Conservation (phyloP, 129 eudicot species). For the Smallanthus sonchifolius region DNA sequence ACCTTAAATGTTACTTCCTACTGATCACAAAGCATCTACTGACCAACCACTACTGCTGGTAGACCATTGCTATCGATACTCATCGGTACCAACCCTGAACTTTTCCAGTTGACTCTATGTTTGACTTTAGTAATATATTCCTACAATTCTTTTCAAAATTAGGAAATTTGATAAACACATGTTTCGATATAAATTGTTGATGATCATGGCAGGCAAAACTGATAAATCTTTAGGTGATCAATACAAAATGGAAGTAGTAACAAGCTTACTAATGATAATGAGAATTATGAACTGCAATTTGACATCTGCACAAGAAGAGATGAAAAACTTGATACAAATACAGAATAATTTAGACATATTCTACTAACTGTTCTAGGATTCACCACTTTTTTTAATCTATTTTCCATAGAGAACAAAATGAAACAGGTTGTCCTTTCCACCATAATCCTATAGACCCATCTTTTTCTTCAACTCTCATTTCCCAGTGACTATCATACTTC, state of each 20-base stretch:
- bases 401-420: constrained; percentile 78
- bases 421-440: constrained; percentile 80
- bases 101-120: too few relatives aligned
- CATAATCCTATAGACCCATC: constrained; percentile 56
- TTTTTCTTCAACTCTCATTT: constrained; percentile 58
- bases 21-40: too few relatives aligned
- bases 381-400: constrained; percentile 26
- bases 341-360: constrained; percentile 7
- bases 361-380: constrained; percentile 5
- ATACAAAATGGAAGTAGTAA: neutral
- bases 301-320: constrained; percentile 10
- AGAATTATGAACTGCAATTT: neutral
- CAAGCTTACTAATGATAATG: neutral
- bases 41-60: too few relatives aligned
- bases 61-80: too few relatives aligned
- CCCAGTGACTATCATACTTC: constrained; percentile 82
- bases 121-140: too few relatives aligned
- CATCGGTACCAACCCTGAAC: too few relatives aligned
- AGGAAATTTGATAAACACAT: neutral
- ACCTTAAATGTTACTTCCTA: too few relatives aligned
- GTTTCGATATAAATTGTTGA: neutral
- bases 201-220: neutral
- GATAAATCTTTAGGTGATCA: neutral
- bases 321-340: constrained; percentile 9
- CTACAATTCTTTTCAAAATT: neutral